phyloP scores from a whole-genome alignment of 2,329 filamentous ascomycete genomes.

The Monosporascus sp. region DNA sequence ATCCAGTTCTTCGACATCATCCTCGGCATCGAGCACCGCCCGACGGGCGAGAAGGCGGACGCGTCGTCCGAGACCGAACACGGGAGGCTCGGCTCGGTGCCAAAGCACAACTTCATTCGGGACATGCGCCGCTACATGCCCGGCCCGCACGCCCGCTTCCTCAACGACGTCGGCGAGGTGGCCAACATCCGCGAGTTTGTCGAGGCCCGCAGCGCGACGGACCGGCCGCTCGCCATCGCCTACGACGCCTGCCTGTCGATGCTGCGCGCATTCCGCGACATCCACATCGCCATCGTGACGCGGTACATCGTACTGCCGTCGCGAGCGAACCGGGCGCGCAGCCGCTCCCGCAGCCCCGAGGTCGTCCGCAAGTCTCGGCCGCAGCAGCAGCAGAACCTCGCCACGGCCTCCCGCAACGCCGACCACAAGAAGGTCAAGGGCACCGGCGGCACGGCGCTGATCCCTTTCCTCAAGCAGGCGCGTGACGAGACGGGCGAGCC shows the following conservation, averaged over 20 bases:
- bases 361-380: slow-evolving; percentile 32
- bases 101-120: slow-evolving; percentile 83
- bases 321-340: slow-evolving; percentile 63
- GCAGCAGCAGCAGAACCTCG: slow-evolving; percentile 48
- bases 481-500: slow-evolving; percentile 93
- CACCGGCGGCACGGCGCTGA: slow-evolving; percentile 88
- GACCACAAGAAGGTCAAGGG: slow-evolving; percentile 65
- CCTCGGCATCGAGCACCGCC: slow-evolving; percentile 82
- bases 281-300: slow-evolving; percentile 93
- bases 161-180: slow-evolving; percentile 71
- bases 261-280: slow-evolving; percentile 70
- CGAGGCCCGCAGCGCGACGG: slow-evolving; percentile 46
- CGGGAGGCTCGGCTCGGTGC: slow-evolving; percentile 35
- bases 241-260: slow-evolving; percentile 85
- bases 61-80: slow-evolving; percentile 39
- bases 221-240: slow-evolving; percentile 67
- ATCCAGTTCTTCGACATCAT: slow-evolving; percentile 97
- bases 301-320: slow-evolving; percentile 92
- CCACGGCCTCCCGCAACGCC: slow-evolving; percentile 47
- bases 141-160: slow-evolving; percentile 81
- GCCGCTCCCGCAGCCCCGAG: slow-evolving; percentile 54
- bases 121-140: slow-evolving; percentile 99
- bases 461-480: slow-evolving; percentile 94
- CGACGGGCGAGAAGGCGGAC: slow-evolving; percentile 68
- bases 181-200: slow-evolving; percentile 88